A percentile compares a stretch with the other conserved stretches of the same genome.
Conservation (phyloP, 129 eudicot genomes). For the Deinandra increscens region DNA sequence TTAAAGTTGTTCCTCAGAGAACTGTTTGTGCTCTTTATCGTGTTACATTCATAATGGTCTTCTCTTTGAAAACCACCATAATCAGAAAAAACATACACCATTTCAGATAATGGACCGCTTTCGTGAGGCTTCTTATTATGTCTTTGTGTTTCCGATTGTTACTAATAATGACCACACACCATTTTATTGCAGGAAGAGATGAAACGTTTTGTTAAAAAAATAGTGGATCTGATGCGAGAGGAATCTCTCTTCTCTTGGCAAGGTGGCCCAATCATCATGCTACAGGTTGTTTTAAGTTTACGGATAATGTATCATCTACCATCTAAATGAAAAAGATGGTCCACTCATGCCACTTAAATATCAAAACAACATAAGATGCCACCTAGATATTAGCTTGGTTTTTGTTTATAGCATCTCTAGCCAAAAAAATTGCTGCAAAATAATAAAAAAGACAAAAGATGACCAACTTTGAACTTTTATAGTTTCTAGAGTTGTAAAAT, state of each 20-base stretch:
- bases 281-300: constrained; percentile 54
- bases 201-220: constrained; percentile 83
- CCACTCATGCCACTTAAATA: no score
- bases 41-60: not conserved
- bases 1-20: not conserved
- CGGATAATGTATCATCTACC: no score
- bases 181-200: constrained; percentile 67
- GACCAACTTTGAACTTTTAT: no score
- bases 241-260: constrained; percentile 92
- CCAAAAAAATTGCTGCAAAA: no score
- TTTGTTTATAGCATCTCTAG: no score
- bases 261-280: constrained; percentile 96
- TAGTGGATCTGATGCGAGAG: constrained; percentile 83
- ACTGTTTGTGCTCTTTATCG: not conserved
- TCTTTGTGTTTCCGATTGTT: constrained; percentile 1
- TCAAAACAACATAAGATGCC: no score
- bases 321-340: no score
- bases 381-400: no score
- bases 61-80: not conserved
- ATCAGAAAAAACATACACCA: not conserved
- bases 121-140: not conserved
- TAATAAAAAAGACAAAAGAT: no score
- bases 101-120: not conserved
- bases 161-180: constrained; percentile 14
- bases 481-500: no score